phyloP scores from a whole-genome alignment of 2,329 filamentous ascomycete genomes.

The Aspergillus flavus region DNA sequence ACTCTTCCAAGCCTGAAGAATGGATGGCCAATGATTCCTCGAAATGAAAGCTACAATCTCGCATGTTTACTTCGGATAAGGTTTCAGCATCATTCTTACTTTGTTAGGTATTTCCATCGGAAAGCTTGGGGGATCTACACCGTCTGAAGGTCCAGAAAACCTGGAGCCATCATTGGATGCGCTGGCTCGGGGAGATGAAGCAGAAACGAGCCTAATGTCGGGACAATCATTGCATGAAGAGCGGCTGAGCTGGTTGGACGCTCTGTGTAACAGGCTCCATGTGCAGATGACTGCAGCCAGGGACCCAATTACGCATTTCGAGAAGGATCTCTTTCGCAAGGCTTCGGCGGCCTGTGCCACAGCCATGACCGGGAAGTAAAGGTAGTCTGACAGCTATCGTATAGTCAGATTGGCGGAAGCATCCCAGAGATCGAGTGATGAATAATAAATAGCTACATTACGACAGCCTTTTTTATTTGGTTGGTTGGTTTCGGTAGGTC shows the following conservation, averaged over 20 bases:
- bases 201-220: conserved; percentile 20
- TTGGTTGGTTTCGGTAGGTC: not conserved
- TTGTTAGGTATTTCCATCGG: not conserved
- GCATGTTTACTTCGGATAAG: not conserved
- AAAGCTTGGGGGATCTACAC: conserved; percentile 7
- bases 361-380: conserved; percentile 9
- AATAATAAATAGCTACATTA: too few species aligned
- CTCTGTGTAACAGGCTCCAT: conserved; percentile 10
- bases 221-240: conserved; percentile 27
- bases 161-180: conserved; percentile 14
- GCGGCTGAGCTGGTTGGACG: conserved; percentile 18
- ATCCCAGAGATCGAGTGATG: not conserved
- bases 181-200: conserved; percentile 15
- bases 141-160: not conserved
- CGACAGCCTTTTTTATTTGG: not conserved
- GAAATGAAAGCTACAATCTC: not conserved
- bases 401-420: not conserved
- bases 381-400: conserved; percentile 9
- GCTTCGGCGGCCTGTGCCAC: conserved; percentile 6
- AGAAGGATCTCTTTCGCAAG: conserved; percentile 15
- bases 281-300: conserved; percentile 23
- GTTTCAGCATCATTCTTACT: not conserved
- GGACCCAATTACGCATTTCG: conserved; percentile 17
- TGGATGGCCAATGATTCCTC: not conserved
- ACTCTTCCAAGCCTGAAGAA: not conserved